Evolutionary conservation across 2,329 filamentous ascomycete genomes (phyloP).

Genomic region (Alternaria rosae): DNA sequence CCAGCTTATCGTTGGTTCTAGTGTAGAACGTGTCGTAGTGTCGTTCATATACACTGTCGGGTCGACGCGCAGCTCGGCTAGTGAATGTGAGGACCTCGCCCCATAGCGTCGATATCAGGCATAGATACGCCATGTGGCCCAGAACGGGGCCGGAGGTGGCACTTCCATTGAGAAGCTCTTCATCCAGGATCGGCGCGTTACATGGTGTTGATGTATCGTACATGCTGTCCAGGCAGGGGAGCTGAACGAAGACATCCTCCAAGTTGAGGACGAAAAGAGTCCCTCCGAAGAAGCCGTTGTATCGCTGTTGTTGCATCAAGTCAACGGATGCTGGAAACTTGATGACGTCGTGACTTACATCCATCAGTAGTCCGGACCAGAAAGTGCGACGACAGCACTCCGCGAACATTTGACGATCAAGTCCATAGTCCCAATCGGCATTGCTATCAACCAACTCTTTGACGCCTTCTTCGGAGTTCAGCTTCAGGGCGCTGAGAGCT

Average conservation of each 20-base stretch:
- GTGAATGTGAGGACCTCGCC: slow-evolving; percentile 68
- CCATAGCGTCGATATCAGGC: slow-evolving; percentile 71
- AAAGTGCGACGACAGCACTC: slow-evolving; percentile 75
- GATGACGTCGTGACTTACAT: slow-evolving; percentile 58
- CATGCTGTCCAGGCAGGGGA: slow-evolving; percentile 67
- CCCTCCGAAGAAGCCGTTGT: slow-evolving; percentile 65
- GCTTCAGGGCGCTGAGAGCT: slow-evolving; percentile 64
- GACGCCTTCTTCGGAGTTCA: slow-evolving; percentile 68
- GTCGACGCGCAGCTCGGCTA: slow-evolving; percentile 60
- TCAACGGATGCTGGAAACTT: slow-evolving; percentile 41
- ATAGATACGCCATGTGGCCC: slow-evolving; percentile 65
- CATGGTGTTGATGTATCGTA: slow-evolving; percentile 69
- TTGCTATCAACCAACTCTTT: slow-evolving; percentile 54
- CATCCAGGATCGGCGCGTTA: slow-evolving; percentile 68
- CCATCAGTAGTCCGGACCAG: slow-evolving; percentile 75
- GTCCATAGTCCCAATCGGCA: slow-evolving; percentile 62
- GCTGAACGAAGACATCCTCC: slow-evolving; percentile 70
- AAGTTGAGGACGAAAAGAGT: slow-evolving; percentile 63
- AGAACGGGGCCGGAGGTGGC: slow-evolving; percentile 46
- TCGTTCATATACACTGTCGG: slow-evolving; percentile 53
- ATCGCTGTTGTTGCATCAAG: slow-evolving; percentile 55
- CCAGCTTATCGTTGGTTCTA: slow-evolving; percentile 60
- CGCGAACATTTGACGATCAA: slow-evolving; percentile 65
- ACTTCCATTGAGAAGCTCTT: slow-evolving; percentile 54
- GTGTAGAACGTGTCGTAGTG: slow-evolving; percentile 62